A percentile compares a stretch with the other conserved stretches of the same genome.
These are phyloP conservation scores for Apophysomyces sp. DNA, from an alignment of 371 early-diverging fungal species.

Conservation along the genomic window DNA sequence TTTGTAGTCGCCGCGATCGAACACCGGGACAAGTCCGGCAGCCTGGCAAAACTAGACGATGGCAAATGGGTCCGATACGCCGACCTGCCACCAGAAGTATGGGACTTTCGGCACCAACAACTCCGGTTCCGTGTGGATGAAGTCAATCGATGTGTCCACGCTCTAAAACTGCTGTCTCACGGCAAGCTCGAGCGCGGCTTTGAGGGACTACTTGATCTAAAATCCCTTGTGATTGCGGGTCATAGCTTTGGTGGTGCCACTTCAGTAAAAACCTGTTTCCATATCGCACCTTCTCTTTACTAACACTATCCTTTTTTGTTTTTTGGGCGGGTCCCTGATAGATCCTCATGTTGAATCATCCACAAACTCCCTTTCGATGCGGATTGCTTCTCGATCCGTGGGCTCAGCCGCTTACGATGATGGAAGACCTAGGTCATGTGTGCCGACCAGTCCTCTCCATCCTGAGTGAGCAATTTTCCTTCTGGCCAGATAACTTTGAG, in stretches of 20 bases:
- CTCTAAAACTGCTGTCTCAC: constrained; percentile 14
- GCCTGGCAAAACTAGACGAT: constrained; percentile 14
- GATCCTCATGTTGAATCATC: constrained; percentile 17
- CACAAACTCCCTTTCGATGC: constrained; percentile 23
- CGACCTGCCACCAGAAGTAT: constrained; percentile 14
- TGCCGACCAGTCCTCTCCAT: constrained; percentile 40
- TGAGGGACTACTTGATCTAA: constrained; percentile 37
- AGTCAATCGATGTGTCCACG: constrained; percentile 22
- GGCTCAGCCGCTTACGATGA: constrained; percentile 30
- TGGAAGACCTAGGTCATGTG: constrained; percentile 8
- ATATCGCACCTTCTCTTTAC: neutral
- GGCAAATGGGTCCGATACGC: constrained; percentile 17
- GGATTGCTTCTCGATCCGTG: constrained; percentile 52
- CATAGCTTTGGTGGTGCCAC: constrained; percentile 68
- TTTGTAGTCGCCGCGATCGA: constrained; percentile 56
- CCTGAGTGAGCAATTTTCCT: constrained; percentile 30
- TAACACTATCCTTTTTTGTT: neutral
- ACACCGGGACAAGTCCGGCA: constrained; percentile 53
- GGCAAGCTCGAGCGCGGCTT: constrained; percentile 10
- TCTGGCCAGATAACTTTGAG: constrained; percentile 35
- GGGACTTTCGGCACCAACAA: constrained; percentile 35
- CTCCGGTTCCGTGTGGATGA: constrained; percentile 37
- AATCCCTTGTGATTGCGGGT: constrained; percentile 45
- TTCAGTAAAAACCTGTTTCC: constrained; percentile 12
- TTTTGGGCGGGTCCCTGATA: too few relatives aligned